These are phyloP conservation scores for Citrullus mucosospermus DNA, from an alignment of 306 rosid genomes.

Conservation along the genomic window DNA sequence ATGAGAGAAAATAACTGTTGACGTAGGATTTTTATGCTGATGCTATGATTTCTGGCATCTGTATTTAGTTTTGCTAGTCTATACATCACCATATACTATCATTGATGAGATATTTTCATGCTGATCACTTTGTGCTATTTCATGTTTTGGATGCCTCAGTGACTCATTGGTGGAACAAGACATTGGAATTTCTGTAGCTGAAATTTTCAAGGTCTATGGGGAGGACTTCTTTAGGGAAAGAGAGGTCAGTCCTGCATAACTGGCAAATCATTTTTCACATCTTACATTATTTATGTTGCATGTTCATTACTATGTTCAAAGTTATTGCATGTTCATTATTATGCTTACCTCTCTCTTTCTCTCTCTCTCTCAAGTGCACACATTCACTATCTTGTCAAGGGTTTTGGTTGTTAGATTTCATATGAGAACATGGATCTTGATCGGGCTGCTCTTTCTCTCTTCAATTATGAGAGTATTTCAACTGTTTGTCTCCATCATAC, in stretches of 20 bases:
- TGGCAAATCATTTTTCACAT: neutral
- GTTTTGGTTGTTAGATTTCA: neutral
- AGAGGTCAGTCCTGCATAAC: conserved; percentile 52
- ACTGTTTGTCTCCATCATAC: neutral
- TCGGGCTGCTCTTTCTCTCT: neutral
- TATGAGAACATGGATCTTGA: neutral
- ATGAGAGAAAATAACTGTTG: neutral
- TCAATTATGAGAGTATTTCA: neutral
- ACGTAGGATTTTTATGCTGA: neutral
- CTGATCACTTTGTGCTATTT: neutral
- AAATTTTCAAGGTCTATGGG: conserved; percentile 71
- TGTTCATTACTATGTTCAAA: neutral
- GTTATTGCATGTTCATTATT: neutral
- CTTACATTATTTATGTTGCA: neutral
- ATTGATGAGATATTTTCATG: neutral
- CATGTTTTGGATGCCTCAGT: conserved; percentile 34
- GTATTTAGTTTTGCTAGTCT: neutral
- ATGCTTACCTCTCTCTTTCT: neutral
- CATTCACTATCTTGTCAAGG: neutral
- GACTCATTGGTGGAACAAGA: conserved; percentile 75
- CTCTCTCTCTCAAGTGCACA: neutral
- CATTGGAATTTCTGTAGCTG: conserved; percentile 62
- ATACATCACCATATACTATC: neutral
- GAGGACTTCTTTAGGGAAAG: conserved; percentile 72
- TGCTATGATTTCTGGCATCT: neutral